phyloP scores from a whole-genome alignment of 495 filamentous ascomycete species.

The Penicillium waksmanii region DNA sequence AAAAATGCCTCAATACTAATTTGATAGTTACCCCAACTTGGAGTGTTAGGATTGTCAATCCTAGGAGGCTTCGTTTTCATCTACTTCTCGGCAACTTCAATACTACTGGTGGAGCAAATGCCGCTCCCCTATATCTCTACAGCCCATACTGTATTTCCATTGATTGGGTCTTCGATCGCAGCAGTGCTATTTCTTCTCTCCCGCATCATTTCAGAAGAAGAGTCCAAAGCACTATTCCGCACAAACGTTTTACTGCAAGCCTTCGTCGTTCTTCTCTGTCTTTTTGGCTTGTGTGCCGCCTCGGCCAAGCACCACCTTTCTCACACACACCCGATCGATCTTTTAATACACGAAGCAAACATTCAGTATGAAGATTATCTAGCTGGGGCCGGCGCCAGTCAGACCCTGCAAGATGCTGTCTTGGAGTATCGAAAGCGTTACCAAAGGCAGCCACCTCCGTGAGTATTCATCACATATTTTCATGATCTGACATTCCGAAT shows the following conservation, averaged over 20 bases:
- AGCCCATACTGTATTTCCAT: slow-evolving; percentile 18
- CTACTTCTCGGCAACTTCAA: slow-evolving; percentile 33
- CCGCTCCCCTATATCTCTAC: slow-evolving; percentile 39
- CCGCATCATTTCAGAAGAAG: slow-evolving; percentile 35
- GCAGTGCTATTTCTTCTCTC: slow-evolving; percentile 34
- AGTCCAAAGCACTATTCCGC: slow-evolving; percentile 34
- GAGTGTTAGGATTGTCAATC: slow-evolving; percentile 37
- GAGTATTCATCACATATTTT: slow-evolving; percentile 8
- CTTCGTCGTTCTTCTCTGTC: slow-evolving; percentile 30
- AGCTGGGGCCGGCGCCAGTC: slow-evolving; percentile 39
- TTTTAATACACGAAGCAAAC: slow-evolving; percentile 47
- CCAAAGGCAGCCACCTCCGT: slow-evolving; percentile 54
- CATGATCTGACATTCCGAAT: not conserved
- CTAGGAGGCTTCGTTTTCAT: slow-evolving; percentile 37
- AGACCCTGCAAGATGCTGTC: slow-evolving; percentile 43
- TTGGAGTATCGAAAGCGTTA: slow-evolving; percentile 48
- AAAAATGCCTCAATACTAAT: slow-evolving; percentile 16
- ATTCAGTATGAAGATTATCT: slow-evolving; percentile 42
- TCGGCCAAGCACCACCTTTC: slow-evolving; percentile 32
- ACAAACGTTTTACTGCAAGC: slow-evolving; percentile 37
- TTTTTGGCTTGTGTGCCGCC: slow-evolving; percentile 34
- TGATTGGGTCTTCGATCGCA: slow-evolving; percentile 26
- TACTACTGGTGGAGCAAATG: slow-evolving; percentile 33
- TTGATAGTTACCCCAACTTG: slow-evolving; percentile 41
- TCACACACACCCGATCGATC: slow-evolving; percentile 51